Percentiles rank a stretch among this genome's conserved stretches.
phyloP scores from a whole-genome alignment of 805 yeast genomes.

The Zygoascus flipseniorum region DNA sequence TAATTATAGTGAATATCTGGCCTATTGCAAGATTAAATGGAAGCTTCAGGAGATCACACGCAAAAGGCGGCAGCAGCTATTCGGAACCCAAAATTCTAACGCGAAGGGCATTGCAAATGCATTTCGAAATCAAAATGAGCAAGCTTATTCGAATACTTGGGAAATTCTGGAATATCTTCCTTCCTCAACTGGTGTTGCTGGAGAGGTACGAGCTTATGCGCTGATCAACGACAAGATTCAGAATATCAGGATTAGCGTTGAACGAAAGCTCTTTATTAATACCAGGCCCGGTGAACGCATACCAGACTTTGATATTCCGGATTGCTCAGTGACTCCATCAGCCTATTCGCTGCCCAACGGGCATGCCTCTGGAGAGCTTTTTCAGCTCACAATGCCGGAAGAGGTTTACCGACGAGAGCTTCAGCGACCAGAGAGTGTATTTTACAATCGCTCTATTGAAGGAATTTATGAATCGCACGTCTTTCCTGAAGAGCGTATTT shows the following conservation, averaged over 20 bases:
- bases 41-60: slow-evolving; percentile 62
- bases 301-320: slow-evolving; percentile 34
- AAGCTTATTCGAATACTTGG: slow-evolving; percentile 70
- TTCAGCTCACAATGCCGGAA: slow-evolving; percentile 64
- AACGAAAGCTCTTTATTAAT: slow-evolving; percentile 63
- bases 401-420: slow-evolving; percentile 46
- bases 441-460: slow-evolving; percentile 51
- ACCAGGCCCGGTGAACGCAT: slow-evolving; percentile 41
- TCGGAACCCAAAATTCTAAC: slow-evolving; percentile 51
- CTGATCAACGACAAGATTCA: slow-evolving; percentile 66
- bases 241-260: slow-evolving; percentile 60
- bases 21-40: slow-evolving; percentile 86
- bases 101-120: slow-evolving; percentile 29
- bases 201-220: slow-evolving; percentile 69
- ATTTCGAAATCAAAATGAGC: slow-evolving; percentile 54
- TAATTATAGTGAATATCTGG: slow-evolving; percentile 42
- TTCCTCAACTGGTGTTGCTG: slow-evolving; percentile 36
- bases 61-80: slow-evolving; percentile 62
- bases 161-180: slow-evolving; percentile 62
- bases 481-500: slow-evolving; percentile 58
- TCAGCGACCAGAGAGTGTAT: slow-evolving; percentile 48
- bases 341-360: slow-evolving; percentile 66
- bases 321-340: slow-evolving; percentile 47
- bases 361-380: slow-evolving; percentile 40
- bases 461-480: slow-evolving; percentile 76